Percentiles rank a stretch among this genome's conserved stretches.
These are phyloP conservation scores for Penicillium parvum DNA, from an alignment of 495 filamentous ascomycete species.

Conservation along the genomic window DNA sequence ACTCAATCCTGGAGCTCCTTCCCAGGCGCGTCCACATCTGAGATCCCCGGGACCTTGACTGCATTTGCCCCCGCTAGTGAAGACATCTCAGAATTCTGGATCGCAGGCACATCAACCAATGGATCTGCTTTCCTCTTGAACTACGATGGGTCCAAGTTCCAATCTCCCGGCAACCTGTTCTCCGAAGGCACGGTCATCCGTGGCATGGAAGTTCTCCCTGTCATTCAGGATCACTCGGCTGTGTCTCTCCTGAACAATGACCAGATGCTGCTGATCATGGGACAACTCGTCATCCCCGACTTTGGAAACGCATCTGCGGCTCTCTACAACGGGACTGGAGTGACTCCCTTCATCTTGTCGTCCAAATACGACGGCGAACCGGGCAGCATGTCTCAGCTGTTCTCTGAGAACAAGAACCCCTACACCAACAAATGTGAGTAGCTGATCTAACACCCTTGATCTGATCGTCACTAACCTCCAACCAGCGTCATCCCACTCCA, in stretches of 20 bases:
- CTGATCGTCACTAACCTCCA: slow-evolving; percentile 20
- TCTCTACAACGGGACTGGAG: slow-evolving; percentile 73
- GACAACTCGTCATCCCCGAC: slow-evolving; percentile 65
- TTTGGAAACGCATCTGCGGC: slow-evolving; percentile 87
- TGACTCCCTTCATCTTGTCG: slow-evolving; percentile 77
- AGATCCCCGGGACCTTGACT: slow-evolving; percentile 74
- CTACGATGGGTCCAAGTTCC: slow-evolving; percentile 62
- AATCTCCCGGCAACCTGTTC: slow-evolving; percentile 53
- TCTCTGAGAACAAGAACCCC: slow-evolving; percentile 68
- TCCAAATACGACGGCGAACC: slow-evolving; percentile 55
- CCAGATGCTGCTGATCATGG: slow-evolving; percentile 76
- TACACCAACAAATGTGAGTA: slow-evolving; percentile 53
- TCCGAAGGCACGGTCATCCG: slow-evolving; percentile 61
- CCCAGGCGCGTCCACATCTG: slow-evolving; percentile 50
- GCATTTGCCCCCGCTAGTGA: slow-evolving; percentile 66
- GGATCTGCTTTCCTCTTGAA: slow-evolving; percentile 74
- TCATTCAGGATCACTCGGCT: slow-evolving; percentile 60
- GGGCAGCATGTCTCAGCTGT: slow-evolving; percentile 72
- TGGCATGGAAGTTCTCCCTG: slow-evolving; percentile 73
- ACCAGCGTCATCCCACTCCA: slow-evolving; percentile 58
- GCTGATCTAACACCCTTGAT: slow-evolving; percentile 1
- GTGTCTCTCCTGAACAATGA: slow-evolving; percentile 58
- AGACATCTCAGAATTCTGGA: slow-evolving; percentile 71
- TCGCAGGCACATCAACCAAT: slow-evolving; percentile 61
- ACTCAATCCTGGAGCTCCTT: slow-evolving; percentile 60